Base-by-base conservation (phyloP, 2,329 filamentous ascomycete genomes). In the Curvularia verruculosa region DNA sequence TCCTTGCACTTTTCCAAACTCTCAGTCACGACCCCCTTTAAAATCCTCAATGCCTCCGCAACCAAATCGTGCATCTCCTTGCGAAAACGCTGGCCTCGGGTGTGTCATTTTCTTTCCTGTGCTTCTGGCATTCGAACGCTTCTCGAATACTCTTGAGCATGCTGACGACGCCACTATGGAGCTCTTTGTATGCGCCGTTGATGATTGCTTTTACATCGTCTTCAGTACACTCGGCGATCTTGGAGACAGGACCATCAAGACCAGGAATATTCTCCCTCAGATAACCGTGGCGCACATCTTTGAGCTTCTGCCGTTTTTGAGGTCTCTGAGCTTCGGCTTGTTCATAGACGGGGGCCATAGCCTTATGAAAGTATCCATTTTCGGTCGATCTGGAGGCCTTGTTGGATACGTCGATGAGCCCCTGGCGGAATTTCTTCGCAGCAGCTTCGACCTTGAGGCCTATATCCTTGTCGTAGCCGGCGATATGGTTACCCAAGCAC, bases 301-400 rank as follows among this genome's bases (percentile, higher is more conserved):
- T 49, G 2, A 58, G 5, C 5, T 37, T 60, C n/a, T 50, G 23
- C 40, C 57, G 49, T 34, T 56, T 56, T 4, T 5, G 13, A 0
- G 54, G 18, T 18, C 3, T 47, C 49, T 44, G 3, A 6, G 23
- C 8, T 2, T 48, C n/a, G 1, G 60, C 60, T 12, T 46, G n/a
- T 8, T 31, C 15, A 43, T 71, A 69, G 21, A 64, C 45, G 1
- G 45, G 5, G 3, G 28, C 3, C 54, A 71, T 64, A 2, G 56
- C 57, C 13, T 54, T 43, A 3, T 48, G 36, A 18, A 69, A 56
- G 41, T 67, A 67, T 34, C 56, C 36, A 2, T 47, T 47, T 0
- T 54, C 15, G 5, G 26, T 29, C 9, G 57, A 10, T 1, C 23
- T 60, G 31, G 6, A 15, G 5, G 45, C 40, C 18, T 46, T 48